These are phyloP conservation scores for Scheffersomyces segobiensis DNA, from an alignment of 1,139 yeast species.

Conservation along the genomic window DNA sequence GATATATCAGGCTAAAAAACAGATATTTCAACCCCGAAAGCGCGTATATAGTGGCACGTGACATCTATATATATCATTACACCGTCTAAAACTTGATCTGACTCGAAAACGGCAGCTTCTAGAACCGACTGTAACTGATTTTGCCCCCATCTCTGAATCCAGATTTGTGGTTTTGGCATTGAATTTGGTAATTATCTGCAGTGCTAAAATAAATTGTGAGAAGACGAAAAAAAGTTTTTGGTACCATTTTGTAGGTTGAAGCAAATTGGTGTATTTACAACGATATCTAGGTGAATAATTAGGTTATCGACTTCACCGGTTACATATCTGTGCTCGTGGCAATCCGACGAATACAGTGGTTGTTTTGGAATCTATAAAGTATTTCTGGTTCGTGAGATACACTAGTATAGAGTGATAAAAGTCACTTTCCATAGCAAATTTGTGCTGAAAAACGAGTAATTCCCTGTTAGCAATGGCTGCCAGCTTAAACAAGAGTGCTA, in stretches of 20 bases:
- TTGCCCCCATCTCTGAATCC: neutral
- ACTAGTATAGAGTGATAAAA: neutral
- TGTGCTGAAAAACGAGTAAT: neutral
- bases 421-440: neutral
- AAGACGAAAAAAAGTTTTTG: slow-evolving; percentile 1
- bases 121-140: neutral
- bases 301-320: neutral
- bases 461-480: neutral
- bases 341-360: neutral
- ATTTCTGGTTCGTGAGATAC: neutral
- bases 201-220: neutral
- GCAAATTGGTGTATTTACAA: neutral
- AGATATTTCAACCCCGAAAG: neutral
- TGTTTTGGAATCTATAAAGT: neutral
- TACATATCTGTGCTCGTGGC: neutral
- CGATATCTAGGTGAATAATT: neutral
- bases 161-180: neutral
- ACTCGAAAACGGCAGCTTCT: neutral
- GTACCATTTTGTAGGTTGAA: neutral
- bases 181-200: neutral
- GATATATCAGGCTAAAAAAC: neutral
- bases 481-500: neutral
- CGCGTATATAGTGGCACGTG: neutral
- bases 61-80: neutral
- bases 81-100: neutral